phyloP scores from a whole-genome alignment of 768 basidiomycete genomes.

The Rossbeevera mucosa region DNA sequence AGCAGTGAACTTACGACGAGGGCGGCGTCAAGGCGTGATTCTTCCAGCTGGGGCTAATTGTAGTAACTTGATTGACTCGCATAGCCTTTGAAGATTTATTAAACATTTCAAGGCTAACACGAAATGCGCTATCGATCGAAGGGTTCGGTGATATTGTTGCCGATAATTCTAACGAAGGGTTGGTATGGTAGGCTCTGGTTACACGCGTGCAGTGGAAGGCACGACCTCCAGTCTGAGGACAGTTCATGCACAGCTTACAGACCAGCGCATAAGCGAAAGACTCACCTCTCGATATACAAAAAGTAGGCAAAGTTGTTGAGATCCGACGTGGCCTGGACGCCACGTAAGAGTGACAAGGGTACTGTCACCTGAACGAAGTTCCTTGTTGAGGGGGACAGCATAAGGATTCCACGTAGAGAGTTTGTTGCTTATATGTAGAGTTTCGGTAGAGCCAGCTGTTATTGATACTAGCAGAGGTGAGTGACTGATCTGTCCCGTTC shows the following conservation, averaged over 20 bases:
- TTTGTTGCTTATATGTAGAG: constrained; percentile 49
- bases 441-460: constrained; percentile 29
- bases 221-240: constrained; percentile 39
- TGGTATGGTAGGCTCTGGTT: constrained; percentile 54
- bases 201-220: constrained; percentile 58
- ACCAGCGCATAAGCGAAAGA: background rate
- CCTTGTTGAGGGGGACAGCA: constrained; percentile 38
- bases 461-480: constrained; percentile 15
- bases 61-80: constrained; percentile 52
- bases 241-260: constrained; percentile 3
- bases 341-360: constrained; percentile 49
- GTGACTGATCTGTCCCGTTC: background rate
- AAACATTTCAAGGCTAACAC: constrained; percentile 51
- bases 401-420: constrained; percentile 44
- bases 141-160: constrained; percentile 49
- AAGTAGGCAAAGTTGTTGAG: constrained; percentile 53
- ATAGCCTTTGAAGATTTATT: constrained; percentile 45
- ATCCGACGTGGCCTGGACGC: constrained; percentile 46
- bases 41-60: constrained; percentile 68
- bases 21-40: constrained; percentile 39
- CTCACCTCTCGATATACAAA: constrained; percentile 65
- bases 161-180: constrained; percentile 51
- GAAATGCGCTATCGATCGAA: constrained; percentile 45
- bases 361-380: constrained; percentile 45
- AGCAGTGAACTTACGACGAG: constrained; percentile 38